Evolutionary conservation across 2,329 filamentous ascomycete species (phyloP), one percentile per base, ranked within the genome.

Genomic region (Colletotrichum tropicale): DNA sequence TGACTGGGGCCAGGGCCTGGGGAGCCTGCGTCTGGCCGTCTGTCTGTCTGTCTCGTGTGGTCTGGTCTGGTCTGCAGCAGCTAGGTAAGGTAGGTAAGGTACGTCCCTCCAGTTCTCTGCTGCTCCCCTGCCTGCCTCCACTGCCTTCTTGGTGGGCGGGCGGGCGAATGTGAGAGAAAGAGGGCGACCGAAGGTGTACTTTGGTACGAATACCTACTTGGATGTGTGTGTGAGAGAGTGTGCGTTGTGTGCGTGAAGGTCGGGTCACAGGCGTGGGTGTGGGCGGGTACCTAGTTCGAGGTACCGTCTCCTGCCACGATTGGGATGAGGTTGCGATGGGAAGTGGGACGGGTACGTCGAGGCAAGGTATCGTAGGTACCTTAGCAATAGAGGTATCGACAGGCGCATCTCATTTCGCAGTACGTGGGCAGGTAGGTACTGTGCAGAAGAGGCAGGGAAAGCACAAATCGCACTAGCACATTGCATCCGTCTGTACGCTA

Each of bases 281-380:
- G 62, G 70, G 64, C 70, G 64, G 70, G 32, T 73, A 75, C 73
- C 73, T 73, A 71, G 68, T 64, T n/a, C 9, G 32, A 73, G 38
- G 70, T 75, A 73, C 48, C 64, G 62, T 43, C 12, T 21, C 32
- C 34, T 18, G 4, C 36, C 52, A 28, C 28, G 9, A 58, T 43
- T 56, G 56, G 62, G 48, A 68, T n/a, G 36, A 52, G 56, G 34
- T 55, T 24, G 68, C 26, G 36, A 62, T 34, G 38, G 21, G 60
- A 72, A 52, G 28, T 30, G 28, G 36, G 48, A 38, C 21, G 21
- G 61, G 48, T 74, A 74, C 58, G 43, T 70, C 34, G 36, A 21
- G 30, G 18, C 60, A n/a, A 66, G 64, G 64, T 66, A 66, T 24
- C 64, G 28, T n/a, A n/a, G n/a, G n/a, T n/a, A 10, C 24, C 24